A percentile compares a stretch with the other conserved stretches of the same genome.
Conservation (phyloP, 108 stramenopile species). For the Nitzschia putrida region DNA sequence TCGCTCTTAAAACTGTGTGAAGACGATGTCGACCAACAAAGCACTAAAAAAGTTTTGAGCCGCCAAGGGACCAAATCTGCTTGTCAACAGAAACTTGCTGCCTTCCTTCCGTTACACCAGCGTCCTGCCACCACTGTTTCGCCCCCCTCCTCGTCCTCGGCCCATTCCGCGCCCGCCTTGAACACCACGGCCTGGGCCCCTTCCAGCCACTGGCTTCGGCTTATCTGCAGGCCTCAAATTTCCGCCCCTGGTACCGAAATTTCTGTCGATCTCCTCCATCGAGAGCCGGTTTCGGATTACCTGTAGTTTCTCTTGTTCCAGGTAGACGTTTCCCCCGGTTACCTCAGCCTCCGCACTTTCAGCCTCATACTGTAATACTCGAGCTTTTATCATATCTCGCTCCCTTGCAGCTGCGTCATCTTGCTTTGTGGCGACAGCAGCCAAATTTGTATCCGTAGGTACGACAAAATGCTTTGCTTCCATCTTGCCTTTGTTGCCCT, state of each 20-base stretch:
- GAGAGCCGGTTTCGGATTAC: slow-evolving; percentile 81
- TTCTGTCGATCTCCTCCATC: slow-evolving; percentile 77
- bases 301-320: slow-evolving; percentile 80
- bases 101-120: background rate
- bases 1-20: no score
- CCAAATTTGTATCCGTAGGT: slow-evolving; percentile 80
- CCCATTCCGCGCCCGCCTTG: slow-evolving; percentile 4
- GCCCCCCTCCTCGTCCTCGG: slow-evolving; percentile 12
- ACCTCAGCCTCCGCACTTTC: slow-evolving; percentile 68
- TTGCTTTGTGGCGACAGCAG: slow-evolving; percentile 72
- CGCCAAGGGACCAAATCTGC: no score
- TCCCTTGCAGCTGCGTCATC: slow-evolving; percentile 86
- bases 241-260: slow-evolving; percentile 75
- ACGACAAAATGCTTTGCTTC: slow-evolving; percentile 86
- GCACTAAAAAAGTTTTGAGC: no score
- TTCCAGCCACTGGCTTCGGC: slow-evolving; percentile 6
- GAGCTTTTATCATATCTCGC: slow-evolving; percentile 80
- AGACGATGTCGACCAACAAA: no score
- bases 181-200: slow-evolving; percentile 4
- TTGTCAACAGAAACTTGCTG: no score
- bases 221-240: slow-evolving; percentile 23
- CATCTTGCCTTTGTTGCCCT: slow-evolving; percentile 89
- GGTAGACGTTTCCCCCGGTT: slow-evolving; percentile 80
- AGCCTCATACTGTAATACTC: slow-evolving; percentile 84
- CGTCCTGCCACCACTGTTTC: slow-evolving; percentile 18